Evolutionary conservation across 2,329 filamentous ascomycete species (phyloP).

Genomic region (Lachnellula suecica): DNA sequence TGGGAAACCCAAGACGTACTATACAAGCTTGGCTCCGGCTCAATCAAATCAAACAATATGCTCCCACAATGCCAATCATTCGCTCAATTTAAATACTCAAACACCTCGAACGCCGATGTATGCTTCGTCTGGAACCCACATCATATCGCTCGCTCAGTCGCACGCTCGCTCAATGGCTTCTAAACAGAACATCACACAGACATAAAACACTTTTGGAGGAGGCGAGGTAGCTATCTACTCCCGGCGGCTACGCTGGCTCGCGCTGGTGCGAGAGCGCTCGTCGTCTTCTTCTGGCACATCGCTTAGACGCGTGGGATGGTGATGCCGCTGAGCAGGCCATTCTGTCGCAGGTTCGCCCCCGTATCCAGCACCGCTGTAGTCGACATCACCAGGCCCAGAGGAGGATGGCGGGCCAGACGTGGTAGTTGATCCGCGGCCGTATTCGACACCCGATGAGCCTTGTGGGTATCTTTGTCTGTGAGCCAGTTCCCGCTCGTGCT

Average conservation of each 20-base stretch:
- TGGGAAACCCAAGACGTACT: too few relatives aligned
- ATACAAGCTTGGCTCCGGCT: too few relatives aligned
- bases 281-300: constrained; percentile 89
- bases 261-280: constrained; percentile 74
- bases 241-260: constrained; percentile 30
- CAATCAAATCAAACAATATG: constrained; percentile 6
- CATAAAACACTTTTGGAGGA: background rate
- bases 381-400: constrained; percentile 37
- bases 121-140: constrained; percentile 4
- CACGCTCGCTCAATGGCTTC: background rate
- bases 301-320: constrained; percentile 84
- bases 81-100: constrained; percentile 12
- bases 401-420: constrained; percentile 12
- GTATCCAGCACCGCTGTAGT: constrained; percentile 68
- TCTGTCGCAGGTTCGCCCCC: constrained; percentile 49
- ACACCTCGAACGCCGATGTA: constrained; percentile 14
- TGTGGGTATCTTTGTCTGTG: constrained; percentile 24
- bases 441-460: constrained; percentile 24
- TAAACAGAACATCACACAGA: background rate
- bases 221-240: too few relatives aligned
- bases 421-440: constrained; percentile 22
- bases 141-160: background rate
- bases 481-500: constrained; percentile 26
- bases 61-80: constrained; percentile 5
- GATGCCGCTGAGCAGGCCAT: constrained; percentile 76